These are phyloP conservation scores for Scalesia atractyloides DNA, from an alignment of 129 eudicot genomes.

Conservation along the genomic window DNA sequence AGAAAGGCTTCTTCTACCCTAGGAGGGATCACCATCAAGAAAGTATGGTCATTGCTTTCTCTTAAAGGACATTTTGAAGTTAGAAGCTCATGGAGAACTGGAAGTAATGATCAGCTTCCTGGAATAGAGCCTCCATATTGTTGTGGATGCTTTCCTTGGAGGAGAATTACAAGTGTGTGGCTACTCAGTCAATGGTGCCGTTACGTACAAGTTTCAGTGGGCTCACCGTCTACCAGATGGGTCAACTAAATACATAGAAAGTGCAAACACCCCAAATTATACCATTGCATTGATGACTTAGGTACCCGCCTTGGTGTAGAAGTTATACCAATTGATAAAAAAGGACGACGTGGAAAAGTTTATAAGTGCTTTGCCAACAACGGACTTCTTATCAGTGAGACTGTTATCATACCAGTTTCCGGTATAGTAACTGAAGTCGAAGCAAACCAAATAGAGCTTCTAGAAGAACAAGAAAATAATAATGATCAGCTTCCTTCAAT, in stretches of 20 bases:
- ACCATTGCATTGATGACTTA: not conserved
- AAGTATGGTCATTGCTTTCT: slow-evolving; percentile 9
- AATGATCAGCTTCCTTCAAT: not conserved
- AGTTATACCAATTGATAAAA: not conserved
- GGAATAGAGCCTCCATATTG: not conserved
- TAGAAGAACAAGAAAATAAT: not conserved
- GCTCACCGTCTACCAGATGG: not conserved
- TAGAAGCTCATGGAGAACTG: not conserved
- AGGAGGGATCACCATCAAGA: not conserved
- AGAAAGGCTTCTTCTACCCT: not conserved
- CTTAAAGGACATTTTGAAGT: not conserved
- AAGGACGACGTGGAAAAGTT: not conserved
- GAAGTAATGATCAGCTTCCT: not conserved
- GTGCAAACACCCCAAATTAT: not conserved
- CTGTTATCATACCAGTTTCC: too few species aligned
- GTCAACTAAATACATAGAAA: not conserved
- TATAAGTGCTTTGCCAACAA: not conserved
- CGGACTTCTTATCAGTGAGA: not conserved
- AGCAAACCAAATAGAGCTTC: not conserved
- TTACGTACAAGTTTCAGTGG: not conserved
- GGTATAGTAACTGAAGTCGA: not conserved
- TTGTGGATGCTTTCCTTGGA: slow-evolving; percentile 7
- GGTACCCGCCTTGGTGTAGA: slow-evolving; percentile 1
- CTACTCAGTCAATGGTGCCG: slow-evolving; percentile 4
- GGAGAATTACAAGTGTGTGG: not conserved